Base-by-base conservation (phyloP, 2,329 filamentous ascomycete species). In the Alternaria brassicicola region DNA sequence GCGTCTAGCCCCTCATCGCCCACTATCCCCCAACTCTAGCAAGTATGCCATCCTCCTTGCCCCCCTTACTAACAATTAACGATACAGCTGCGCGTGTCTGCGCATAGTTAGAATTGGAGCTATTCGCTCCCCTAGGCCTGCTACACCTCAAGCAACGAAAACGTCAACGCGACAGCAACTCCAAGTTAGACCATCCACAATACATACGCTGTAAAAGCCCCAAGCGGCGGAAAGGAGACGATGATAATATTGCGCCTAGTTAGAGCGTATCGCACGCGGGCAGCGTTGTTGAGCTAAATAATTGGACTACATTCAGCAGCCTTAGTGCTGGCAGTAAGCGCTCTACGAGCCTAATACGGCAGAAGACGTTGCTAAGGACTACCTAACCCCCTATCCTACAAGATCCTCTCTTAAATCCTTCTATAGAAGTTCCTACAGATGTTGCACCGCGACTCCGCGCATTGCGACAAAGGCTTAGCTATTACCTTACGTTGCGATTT, bases 151-250 rank as follows among this genome's bases (percentile, higher is more conserved):
- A 55, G 35, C 52, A 49, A 55, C 28, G 43, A 55, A 56, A 56
- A 56, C 53, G 53, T 38, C 47, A 21, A 46, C 53, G 38, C 47
- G 31, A 51, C 47, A 42, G 53, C 46, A 46, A 56, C 46, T 51
- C 19, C 28, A 30, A 51, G 38, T 51, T 19, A 17, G 15, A 56
- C 36, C 38, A 56, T 51, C 30, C 21, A 50, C 38, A 51, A 56
- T 36, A 56, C 53, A 45, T 45, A 38, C 38, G 46, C 47, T 46
- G 21, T 56, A 26, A 23, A 57, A 53, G 49, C 42, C 41, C 49
- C 39, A 57, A 52, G 49, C 55, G 48, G 55, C 55, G 55, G 25
- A 57, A 52, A 52, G 55, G 33, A 42, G 55, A 52, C 42, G 35
- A 52, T 28, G 25, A 56, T 56, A 42, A 62, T 33, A 47, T 53